phyloP scores from a whole-genome alignment of 106 monocot species.

The Platanthera zijinensis region DNA sequence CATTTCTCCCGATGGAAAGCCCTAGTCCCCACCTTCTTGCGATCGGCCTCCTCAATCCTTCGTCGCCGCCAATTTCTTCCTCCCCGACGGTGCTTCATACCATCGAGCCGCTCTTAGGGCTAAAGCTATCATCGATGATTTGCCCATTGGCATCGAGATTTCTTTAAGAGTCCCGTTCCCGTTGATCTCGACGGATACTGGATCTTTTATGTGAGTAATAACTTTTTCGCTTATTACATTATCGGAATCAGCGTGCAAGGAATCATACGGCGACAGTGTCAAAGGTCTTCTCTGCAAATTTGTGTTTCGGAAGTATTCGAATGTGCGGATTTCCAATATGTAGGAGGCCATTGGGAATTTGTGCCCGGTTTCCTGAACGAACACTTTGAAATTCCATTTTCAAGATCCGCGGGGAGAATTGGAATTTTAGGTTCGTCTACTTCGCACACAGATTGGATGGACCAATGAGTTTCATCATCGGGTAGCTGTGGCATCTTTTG shows the following conservation, averaged over 20 bases:
- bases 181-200: conserved; percentile 26
- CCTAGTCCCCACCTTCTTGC: too few species aligned
- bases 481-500: conserved; percentile 75
- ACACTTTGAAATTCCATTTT: conserved; percentile 8
- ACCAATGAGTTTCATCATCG: conserved; percentile 56
- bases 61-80: too few species aligned
- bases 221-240: conserved; percentile 4
- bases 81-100: too few species aligned
- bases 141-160: neutral
- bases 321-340: conserved; percentile 63
- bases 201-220: conserved; percentile 12
- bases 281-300: conserved; percentile 9
- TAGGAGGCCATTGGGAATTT: conserved; percentile 56
- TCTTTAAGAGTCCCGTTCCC: conserved; percentile 42
- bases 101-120: too few species aligned
- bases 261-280: neutral
- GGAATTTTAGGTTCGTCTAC: neutral
- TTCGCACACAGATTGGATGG: conserved; percentile 21
- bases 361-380: conserved; percentile 22
- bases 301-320: conserved; percentile 12
- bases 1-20: too few species aligned
- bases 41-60: too few species aligned
- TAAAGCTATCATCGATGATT: neutral
- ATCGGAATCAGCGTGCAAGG: neutral
- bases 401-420: conserved; percentile 1